Evolutionary conservation across 371 early-diverging fungal species (phyloP), one percentile per base, ranked within the genome.

Genomic region (Entomophthora muscae): DNA sequence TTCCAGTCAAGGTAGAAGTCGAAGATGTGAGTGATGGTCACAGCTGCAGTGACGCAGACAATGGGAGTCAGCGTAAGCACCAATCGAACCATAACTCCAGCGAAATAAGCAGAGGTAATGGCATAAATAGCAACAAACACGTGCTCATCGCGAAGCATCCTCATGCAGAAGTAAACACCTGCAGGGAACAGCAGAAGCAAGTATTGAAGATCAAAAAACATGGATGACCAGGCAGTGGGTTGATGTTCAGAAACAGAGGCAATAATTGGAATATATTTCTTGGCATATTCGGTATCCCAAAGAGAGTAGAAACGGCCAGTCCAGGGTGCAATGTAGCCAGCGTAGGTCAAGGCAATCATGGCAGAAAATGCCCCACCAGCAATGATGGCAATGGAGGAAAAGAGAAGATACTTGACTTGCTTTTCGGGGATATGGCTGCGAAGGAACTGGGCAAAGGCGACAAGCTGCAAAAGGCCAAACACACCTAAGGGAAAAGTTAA

Each of bases 221-320:
- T 95, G 32, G 94, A 88, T n/a, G 95, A 80, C 98, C 98, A 98
- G 0, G 97, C 85, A 1, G 98, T 96, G 28, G 98, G 98, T 73
- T 98, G 98, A 78, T 98, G 98, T 71, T 98, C 98, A 5, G 96
- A 96, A 26, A 98, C 98, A 3, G 98, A 97, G 0, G 98, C 98
- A 71, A 98, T 98, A 67, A 98, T 95, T 0, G 98, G 98, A 71
- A 98, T 97, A 71, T 97, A 86, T 63, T 89, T 91, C 76, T 95
- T 95, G 63, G 98, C 98, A 70, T 98, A 98, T 3, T 91, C 91
- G 2, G 98, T 98, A 73, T 98, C 93, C 89, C 94, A 98, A 32
- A 98, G 83, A 13, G 98, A 97, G 73, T 98, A 98, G 80, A 96
- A 98, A 30, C 98, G 89, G 22, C 98, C 98, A 2, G 97, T 94